Conservation (phyloP, 305 asterid species). For the Ilex paraguariensis region DNA sequence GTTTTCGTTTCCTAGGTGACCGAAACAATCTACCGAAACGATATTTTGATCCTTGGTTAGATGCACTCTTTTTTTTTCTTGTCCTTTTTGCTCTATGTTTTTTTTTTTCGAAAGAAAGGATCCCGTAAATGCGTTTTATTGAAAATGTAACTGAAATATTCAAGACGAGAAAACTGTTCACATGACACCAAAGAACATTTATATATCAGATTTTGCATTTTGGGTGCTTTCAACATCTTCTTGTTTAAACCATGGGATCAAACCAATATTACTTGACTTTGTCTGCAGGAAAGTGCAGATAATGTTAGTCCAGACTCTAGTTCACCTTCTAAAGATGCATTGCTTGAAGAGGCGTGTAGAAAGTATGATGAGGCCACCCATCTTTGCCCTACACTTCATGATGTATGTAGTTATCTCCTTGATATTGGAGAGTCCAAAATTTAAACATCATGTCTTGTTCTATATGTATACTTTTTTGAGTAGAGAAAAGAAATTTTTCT, state of each 20-base stretch:
- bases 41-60: not conserved
- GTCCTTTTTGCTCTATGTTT: slow-evolving; percentile 11
- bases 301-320: slow-evolving; percentile 79
- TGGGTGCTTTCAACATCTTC: too few relatives aligned
- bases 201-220: too few relatives aligned
- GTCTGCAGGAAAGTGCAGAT: slow-evolving; percentile 98
- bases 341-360: slow-evolving; percentile 96
- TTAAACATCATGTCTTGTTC: not conserved
- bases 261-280: slow-evolving; percentile 13
- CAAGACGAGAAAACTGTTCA: not conserved
- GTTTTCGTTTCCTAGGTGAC: too few relatives aligned
- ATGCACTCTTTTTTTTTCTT: slow-evolving; percentile 2
- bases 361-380: slow-evolving; percentile 96
- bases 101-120: not conserved
- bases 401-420: slow-evolving; percentile 49
- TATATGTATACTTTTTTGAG: not conserved
- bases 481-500: not conserved
- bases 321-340: slow-evolving; percentile 90
- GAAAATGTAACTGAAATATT: too few relatives aligned
- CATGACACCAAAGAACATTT: not conserved
- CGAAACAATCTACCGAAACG: too few relatives aligned
- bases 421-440: slow-evolving; percentile 3
- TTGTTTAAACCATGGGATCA: too few relatives aligned
- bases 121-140: not conserved
- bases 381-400: slow-evolving; percentile 93